Evolutionary conservation across 208 protist species (phyloP).

Genomic region (Endotrypanum monterogeii): DNA sequence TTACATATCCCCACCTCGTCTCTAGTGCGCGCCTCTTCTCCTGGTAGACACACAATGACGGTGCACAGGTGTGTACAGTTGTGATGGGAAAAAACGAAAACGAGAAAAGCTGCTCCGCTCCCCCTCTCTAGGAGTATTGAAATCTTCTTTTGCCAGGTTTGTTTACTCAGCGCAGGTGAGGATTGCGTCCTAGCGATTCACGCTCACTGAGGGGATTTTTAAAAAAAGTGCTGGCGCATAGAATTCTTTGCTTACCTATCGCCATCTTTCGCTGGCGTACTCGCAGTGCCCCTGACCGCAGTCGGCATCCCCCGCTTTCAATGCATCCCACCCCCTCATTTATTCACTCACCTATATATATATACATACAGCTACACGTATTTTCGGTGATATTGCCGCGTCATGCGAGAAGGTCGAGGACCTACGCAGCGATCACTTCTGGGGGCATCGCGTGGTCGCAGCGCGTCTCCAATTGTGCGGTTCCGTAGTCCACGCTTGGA

Average conservation of each 20-base stretch:
- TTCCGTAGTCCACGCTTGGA: conserved; percentile 58
- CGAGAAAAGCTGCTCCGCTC: neutral
- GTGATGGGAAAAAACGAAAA: neutral
- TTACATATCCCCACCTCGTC: too few species aligned
- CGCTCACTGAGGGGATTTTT: too few species aligned
- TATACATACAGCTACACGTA: too few species aligned
- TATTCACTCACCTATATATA: neutral
- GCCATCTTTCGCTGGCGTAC: too few species aligned
- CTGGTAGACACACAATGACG: neutral
- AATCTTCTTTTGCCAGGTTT: neutral
- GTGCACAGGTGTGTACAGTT: neutral
- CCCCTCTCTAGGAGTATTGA: neutral
- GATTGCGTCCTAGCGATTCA: neutral
- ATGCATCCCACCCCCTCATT: too few species aligned
- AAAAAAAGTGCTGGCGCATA: neutral
- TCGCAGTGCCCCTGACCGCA: neutral
- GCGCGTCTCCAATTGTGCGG: conserved; percentile 64
- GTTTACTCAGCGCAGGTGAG: neutral
- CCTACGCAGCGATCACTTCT: conserved; percentile 10
- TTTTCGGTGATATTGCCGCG: neutral
- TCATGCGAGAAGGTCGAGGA: neutral
- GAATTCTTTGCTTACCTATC: neutral
- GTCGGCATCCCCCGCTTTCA: too few species aligned
- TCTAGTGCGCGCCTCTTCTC: neutral
- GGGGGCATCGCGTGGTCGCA: conserved; percentile 31